A percentile compares a stretch with the other conserved stretches of the same genome.
phyloP scores from a whole-genome alignment of 1,284 basidiomycete species.

The Xerocomus nothofagi region DNA sequence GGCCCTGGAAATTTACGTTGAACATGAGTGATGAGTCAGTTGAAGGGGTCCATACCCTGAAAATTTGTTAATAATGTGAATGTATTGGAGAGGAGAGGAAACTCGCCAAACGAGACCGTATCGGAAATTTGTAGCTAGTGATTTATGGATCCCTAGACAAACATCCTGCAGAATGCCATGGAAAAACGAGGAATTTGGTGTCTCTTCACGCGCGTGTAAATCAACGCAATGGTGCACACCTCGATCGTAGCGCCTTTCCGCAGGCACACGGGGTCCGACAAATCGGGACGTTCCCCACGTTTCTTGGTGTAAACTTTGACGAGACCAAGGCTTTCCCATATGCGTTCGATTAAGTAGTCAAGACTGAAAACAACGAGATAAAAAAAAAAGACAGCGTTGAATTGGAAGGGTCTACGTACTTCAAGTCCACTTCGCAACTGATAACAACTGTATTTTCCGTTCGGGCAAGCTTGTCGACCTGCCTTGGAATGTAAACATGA shows the following conservation, averaged over 20 bases:
- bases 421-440: constrained; percentile 90
- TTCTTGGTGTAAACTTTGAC: constrained; percentile 98
- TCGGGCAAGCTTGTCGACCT: constrained; percentile 83
- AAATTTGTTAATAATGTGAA: not conserved
- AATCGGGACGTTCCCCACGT: constrained; percentile 89
- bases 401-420: constrained; percentile 45
- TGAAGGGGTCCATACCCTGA: constrained; percentile 32
- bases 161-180: constrained; percentile 54
- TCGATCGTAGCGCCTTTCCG: constrained; percentile 93
- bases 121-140: constrained; percentile 86
- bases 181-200: not conserved
- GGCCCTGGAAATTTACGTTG: constrained; percentile 54
- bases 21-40: not conserved
- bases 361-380: constrained; percentile 42
- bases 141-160: constrained; percentile 90
- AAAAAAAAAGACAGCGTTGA: not conserved
- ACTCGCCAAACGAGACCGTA: constrained; percentile 88
- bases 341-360: constrained; percentile 83
- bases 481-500: constrained; percentile 1
- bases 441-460: constrained; percentile 91
- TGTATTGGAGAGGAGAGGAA: not conserved
- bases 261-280: constrained; percentile 91
- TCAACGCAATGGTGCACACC: constrained; percentile 39
- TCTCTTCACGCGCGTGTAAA: not conserved
- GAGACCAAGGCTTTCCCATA: constrained; percentile 86